Conservation (phyloP, 1,284 basidiomycete genomes). For the Macrocystidia cucumis region DNA sequence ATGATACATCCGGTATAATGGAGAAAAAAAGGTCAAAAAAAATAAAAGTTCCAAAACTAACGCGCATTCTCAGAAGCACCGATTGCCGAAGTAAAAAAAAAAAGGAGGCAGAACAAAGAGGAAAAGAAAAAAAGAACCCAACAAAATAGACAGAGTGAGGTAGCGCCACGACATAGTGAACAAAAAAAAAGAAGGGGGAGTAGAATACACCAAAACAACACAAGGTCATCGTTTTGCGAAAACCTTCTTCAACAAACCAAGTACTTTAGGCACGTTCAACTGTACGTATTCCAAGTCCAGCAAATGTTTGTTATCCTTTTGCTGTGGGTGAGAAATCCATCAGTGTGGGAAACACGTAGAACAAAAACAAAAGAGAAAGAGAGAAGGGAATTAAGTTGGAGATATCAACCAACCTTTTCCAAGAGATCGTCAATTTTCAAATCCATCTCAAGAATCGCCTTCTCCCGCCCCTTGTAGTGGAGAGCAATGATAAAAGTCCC, state of each 20-base stretch:
- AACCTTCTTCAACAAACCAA: conserved; percentile 88
- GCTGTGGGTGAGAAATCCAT: conserved; percentile 39
- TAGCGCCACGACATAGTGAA: conserved; percentile 9
- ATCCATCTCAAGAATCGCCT: conserved; percentile 99
- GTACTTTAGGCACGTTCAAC: conserved; percentile 91
- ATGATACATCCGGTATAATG: conserved; percentile 24
- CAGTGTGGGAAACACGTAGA: conserved; percentile 4
- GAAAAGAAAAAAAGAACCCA: conserved; percentile 9
- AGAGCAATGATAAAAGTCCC: conserved; percentile 98
- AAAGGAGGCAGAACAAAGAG: conserved; percentile 11
- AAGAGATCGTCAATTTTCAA: conserved; percentile 97
- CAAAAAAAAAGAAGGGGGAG: conserved; percentile 21
- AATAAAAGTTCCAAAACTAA: conserved; percentile 16
- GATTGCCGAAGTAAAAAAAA: conserved; percentile 12
- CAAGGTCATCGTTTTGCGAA: conserved; percentile 71
- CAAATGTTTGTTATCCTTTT: conserved; percentile 96
- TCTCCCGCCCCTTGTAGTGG: conserved; percentile 98
- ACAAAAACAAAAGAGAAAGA: neutral
- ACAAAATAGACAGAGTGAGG: conserved; percentile 11
- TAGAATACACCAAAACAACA: conserved; percentile 20
- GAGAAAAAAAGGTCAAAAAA: conserved; percentile 11
- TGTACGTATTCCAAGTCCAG: conserved; percentile 98
- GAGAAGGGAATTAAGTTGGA: too few species aligned
- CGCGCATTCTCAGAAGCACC: too few species aligned
- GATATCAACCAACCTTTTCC: conserved; percentile 82